Conservation (phyloP, 2,329 filamentous ascomycete genomes). For the Macrophomina phaseolina region DNA sequence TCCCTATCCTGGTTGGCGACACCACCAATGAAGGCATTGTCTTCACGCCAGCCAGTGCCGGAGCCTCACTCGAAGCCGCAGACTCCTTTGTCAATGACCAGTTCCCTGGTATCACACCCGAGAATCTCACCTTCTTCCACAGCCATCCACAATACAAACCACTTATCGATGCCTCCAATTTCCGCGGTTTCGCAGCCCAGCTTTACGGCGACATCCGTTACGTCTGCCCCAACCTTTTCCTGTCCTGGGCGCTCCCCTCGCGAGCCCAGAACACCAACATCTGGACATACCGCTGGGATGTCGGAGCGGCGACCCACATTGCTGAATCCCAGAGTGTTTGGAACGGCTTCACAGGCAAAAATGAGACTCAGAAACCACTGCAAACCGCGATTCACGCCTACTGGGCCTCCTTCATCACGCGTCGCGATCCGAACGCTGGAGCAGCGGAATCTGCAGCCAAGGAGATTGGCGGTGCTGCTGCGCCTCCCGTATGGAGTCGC, state of each 20-base stretch:
- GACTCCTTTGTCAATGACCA: slow-evolving; percentile 48
- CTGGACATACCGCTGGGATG: slow-evolving; percentile 58
- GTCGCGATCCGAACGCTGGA: slow-evolving; percentile 12
- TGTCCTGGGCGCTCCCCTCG: slow-evolving; percentile 35
- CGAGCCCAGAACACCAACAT: slow-evolving; percentile 38
- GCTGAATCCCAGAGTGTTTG: slow-evolving; percentile 48
- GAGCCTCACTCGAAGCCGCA: slow-evolving; percentile 34
- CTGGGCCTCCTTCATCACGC: slow-evolving; percentile 49
- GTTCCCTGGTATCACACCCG: slow-evolving; percentile 41
- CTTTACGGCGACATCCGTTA: slow-evolving; percentile 58
- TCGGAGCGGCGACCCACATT: slow-evolving; percentile 47
- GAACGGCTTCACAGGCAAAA: slow-evolving; percentile 39
- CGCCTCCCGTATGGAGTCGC: neutral
- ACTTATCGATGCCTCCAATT: slow-evolving; percentile 32
- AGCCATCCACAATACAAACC: slow-evolving; percentile 37
- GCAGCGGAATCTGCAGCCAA: neutral
- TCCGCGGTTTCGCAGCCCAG: slow-evolving; percentile 45
- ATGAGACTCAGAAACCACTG: slow-evolving; percentile 20
- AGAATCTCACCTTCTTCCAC: slow-evolving; percentile 38
- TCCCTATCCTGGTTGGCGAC: slow-evolving; percentile 52
- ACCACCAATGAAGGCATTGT: slow-evolving; percentile 52
- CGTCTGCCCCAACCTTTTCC: slow-evolving; percentile 52
- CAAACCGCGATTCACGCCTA: slow-evolving; percentile 44
- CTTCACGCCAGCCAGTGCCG: slow-evolving; percentile 46
- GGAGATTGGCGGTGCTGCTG: neutral